Percentiles rank a stretch among this genome's conserved stretches.
Conservation (phyloP, 805 yeast genomes). For the Suhomyces sp. region DNA sequence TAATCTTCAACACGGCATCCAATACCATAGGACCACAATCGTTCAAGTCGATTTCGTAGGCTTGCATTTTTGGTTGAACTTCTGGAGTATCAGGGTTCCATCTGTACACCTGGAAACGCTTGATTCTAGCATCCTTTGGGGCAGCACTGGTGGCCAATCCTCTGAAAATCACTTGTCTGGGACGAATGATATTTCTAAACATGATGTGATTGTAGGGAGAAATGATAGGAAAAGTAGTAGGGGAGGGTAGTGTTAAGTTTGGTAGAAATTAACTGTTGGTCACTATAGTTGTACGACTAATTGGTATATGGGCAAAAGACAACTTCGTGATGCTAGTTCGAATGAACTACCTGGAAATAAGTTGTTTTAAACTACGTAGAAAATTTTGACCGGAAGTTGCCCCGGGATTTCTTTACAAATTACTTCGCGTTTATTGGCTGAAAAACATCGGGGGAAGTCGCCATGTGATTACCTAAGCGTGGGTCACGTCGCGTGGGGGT, state of each 20-base stretch:
- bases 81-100: constrained; percentile 98
- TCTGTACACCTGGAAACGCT: constrained; percentile 90
- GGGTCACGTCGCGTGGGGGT: too few relatives aligned
- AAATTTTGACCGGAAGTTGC: constrained; percentile 9
- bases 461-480: constrained; percentile 1
- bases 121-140: constrained; percentile 51
- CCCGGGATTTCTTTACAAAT: constrained; percentile 12
- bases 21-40: constrained; percentile 97
- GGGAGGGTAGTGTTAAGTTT: not conserved
- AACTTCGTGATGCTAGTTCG: too few relatives aligned
- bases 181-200: constrained; percentile 22
- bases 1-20: constrained; percentile 91
- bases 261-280: too few relatives aligned
- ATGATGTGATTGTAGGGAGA: constrained; percentile 6
- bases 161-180: constrained; percentile 22
- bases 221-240: not conserved
- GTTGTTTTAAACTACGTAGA: constrained; percentile 2
- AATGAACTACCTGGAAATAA: not conserved
- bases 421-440: constrained; percentile 9
- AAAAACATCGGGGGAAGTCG: constrained; percentile 3
- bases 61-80: constrained; percentile 82
- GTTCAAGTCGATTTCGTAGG: constrained; percentile 82
- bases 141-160: constrained; percentile 52
- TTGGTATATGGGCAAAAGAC: too few relatives aligned
- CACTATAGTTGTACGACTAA: too few relatives aligned